A percentile compares a stretch with the other conserved stretches of the same genome.
These are phyloP conservation scores for Brasenia schreberi DNA, from an alignment of 164 flowering plant genomes.

Conservation along the genomic window DNA sequence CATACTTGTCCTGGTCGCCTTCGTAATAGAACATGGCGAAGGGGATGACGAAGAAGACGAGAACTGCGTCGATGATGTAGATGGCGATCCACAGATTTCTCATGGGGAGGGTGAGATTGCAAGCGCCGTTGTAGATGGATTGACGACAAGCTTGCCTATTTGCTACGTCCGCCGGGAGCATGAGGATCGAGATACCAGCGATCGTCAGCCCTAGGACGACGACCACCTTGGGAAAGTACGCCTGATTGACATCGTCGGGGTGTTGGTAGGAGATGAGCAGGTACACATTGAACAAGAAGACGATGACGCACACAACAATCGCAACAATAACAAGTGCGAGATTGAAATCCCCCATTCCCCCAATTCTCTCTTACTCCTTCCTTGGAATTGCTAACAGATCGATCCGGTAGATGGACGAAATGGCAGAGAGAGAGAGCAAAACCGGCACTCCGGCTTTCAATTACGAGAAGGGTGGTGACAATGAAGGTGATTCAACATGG, in stretches of 20 bases:
- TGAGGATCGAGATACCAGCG: constrained; percentile 81
- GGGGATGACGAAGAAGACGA: constrained; percentile 90
- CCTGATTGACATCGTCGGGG: constrained; percentile 89
- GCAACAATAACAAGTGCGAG: constrained; percentile 86
- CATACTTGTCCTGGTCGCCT: constrained; percentile 95
- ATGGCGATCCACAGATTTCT: constrained; percentile 88
- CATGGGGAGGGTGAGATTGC: constrained; percentile 90
- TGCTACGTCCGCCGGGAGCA: constrained; percentile 98
- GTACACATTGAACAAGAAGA: constrained; percentile 82
- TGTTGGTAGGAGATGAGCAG: constrained; percentile 91
- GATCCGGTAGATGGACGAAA: no score
- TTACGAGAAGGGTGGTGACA: no score
- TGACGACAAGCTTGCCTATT: constrained; percentile 87
- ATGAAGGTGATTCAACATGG: no score
- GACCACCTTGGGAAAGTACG: constrained; percentile 92
- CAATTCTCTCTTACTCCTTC: background rate
- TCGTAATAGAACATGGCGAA: constrained; percentile 97
- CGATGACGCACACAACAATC: constrained; percentile 63
- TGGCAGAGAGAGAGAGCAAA: no score
- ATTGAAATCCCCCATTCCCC: constrained; percentile 90
- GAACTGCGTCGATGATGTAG: constrained; percentile 76
- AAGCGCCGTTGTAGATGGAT: constrained; percentile 92
- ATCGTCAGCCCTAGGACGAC: constrained; percentile 87
- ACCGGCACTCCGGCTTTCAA: no score
- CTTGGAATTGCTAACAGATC: background rate